These are phyloP conservation scores for Hyaloscypha variabilis DNA, from an alignment of 495 filamentous ascomycete genomes.

Conservation along the genomic window DNA sequence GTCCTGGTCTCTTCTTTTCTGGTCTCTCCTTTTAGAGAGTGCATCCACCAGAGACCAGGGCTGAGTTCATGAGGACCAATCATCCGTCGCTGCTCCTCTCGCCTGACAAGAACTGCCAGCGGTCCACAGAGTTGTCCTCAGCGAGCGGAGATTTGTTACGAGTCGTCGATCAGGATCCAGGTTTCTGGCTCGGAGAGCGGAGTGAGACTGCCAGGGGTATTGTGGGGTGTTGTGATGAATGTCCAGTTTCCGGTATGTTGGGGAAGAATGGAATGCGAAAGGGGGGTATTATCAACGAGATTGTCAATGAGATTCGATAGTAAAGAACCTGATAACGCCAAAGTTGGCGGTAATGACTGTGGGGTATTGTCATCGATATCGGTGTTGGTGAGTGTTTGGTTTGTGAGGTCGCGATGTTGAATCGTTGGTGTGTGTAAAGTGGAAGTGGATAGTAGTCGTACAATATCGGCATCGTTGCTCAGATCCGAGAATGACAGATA, in stretches of 20 bases:
- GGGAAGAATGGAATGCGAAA: slow-evolving; percentile 4
- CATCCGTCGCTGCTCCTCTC: slow-evolving; percentile 32
- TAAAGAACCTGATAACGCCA: slow-evolving; percentile 16
- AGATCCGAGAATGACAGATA: slow-evolving; percentile 27
- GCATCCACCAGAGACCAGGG: slow-evolving; percentile 23
- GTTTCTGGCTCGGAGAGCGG: slow-evolving; percentile 31
- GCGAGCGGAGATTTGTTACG: slow-evolving; percentile 29
- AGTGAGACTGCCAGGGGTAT: slow-evolving; percentile 5
- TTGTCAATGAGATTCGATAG: slow-evolving; percentile 12
- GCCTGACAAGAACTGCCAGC: slow-evolving; percentile 19
- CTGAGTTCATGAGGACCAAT: slow-evolving; percentile 30
- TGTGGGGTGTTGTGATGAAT: slow-evolving; percentile 23
- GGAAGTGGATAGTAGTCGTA: slow-evolving; percentile 15
- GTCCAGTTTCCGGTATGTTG: slow-evolving; percentile 27
- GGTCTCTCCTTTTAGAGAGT: slow-evolving; percentile 24
- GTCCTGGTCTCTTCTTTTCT: slow-evolving; percentile 21
- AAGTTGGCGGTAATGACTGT: slow-evolving; percentile 31
- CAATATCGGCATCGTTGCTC: slow-evolving; percentile 27
- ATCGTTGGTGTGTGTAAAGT: slow-evolving; percentile 19
- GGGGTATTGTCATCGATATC: slow-evolving; percentile 23
- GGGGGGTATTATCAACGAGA: slow-evolving; percentile 12
- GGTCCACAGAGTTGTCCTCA: slow-evolving; percentile 34
- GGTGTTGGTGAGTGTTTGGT: not conserved
- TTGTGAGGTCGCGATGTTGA: slow-evolving; percentile 24
- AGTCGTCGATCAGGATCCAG: slow-evolving; percentile 36